Evolutionary conservation across 2,329 filamentous ascomycete genomes (phyloP).

Genomic region (Fusarium tjaetaba): DNA sequence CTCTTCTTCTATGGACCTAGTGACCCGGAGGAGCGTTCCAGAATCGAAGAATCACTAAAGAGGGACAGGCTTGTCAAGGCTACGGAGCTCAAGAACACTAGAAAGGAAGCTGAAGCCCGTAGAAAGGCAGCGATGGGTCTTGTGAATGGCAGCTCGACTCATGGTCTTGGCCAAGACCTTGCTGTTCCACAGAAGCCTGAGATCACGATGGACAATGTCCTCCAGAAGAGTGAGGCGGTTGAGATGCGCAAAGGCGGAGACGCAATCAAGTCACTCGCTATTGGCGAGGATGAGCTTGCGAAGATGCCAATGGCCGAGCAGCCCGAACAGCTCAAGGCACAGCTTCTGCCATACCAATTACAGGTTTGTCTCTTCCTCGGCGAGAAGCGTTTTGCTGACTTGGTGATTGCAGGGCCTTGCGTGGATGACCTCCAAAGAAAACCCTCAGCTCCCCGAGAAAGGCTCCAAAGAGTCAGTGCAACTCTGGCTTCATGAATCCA

Average conservation of each 20-base stretch:
- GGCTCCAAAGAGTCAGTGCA: slow-evolving; percentile 72
- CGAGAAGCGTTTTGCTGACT: slow-evolving; percentile 36
- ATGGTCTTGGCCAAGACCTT: slow-evolving; percentile 48
- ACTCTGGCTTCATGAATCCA: slow-evolving; percentile 73
- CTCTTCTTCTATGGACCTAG: slow-evolving; percentile 76
- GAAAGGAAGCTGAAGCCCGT: slow-evolving; percentile 62
- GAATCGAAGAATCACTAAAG: slow-evolving; percentile 71
- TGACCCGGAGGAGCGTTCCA: slow-evolving; percentile 60
- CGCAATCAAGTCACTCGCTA: slow-evolving; percentile 75
- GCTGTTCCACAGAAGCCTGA: slow-evolving; percentile 45
- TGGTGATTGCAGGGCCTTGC: slow-evolving; percentile 69
- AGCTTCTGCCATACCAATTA: slow-evolving; percentile 81
- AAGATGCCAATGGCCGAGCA: slow-evolving; percentile 78
- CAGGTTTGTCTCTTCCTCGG: slow-evolving; percentile 53
- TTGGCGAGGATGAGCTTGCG: slow-evolving; percentile 74
- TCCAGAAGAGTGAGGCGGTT: slow-evolving; percentile 73
- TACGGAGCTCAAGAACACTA: slow-evolving; percentile 65
- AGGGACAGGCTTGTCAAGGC: slow-evolving; percentile 70
- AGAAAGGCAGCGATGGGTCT: slow-evolving; percentile 55
- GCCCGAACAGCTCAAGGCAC: slow-evolving; percentile 70
- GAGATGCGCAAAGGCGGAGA: slow-evolving; percentile 72
- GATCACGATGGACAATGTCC: slow-evolving; percentile 69
- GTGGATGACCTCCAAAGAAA: slow-evolving; percentile 84
- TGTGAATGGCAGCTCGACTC: slow-evolving; percentile 51
- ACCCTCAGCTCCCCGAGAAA: slow-evolving; percentile 68